phyloP scores from a whole-genome alignment of 495 filamentous ascomycete species.

The Cryomyces minteri region DNA sequence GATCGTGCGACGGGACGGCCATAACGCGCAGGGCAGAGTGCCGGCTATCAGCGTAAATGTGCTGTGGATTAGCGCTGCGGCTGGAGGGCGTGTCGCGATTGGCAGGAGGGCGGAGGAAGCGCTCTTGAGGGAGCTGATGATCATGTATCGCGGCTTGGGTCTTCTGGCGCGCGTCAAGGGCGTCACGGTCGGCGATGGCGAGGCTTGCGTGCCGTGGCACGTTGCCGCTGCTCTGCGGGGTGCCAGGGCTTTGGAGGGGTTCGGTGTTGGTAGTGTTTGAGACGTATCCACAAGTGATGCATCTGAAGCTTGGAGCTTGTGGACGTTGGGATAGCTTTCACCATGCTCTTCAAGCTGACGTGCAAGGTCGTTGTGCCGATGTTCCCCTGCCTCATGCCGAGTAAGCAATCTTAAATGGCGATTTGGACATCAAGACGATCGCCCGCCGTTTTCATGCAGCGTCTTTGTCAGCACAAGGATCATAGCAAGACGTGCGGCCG shows the following conservation, averaged over 20 bases:
- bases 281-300: too few species aligned
- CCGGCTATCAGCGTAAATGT: slow-evolving; percentile 11
- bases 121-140: slow-evolving; percentile 50
- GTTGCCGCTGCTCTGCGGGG: slow-evolving; percentile 60
- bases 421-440: too few species aligned
- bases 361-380: too few species aligned
- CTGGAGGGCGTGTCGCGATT: not conserved
- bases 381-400: too few species aligned
- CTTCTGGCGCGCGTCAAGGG: slow-evolving; percentile 54
- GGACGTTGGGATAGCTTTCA: too few species aligned
- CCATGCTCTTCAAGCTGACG: too few species aligned
- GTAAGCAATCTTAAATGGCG: too few species aligned
- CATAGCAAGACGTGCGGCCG: too few species aligned
- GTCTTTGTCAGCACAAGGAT: too few species aligned
- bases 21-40: slow-evolving; percentile 1
- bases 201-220: slow-evolving; percentile 66
- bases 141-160: slow-evolving; percentile 58
- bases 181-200: slow-evolving; percentile 34
- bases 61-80: slow-evolving; percentile 32
- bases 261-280: too few species aligned
- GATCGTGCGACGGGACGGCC: slow-evolving; percentile 48
- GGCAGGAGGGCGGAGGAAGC: slow-evolving; percentile 33
- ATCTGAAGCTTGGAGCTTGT: too few species aligned
- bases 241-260: slow-evolving; percentile 31
- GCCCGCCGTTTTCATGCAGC: too few species aligned